These are phyloP conservation scores for Alternaria sp. DNA, from an alignment of 2,329 filamentous ascomycete species.

Conservation along the genomic window DNA sequence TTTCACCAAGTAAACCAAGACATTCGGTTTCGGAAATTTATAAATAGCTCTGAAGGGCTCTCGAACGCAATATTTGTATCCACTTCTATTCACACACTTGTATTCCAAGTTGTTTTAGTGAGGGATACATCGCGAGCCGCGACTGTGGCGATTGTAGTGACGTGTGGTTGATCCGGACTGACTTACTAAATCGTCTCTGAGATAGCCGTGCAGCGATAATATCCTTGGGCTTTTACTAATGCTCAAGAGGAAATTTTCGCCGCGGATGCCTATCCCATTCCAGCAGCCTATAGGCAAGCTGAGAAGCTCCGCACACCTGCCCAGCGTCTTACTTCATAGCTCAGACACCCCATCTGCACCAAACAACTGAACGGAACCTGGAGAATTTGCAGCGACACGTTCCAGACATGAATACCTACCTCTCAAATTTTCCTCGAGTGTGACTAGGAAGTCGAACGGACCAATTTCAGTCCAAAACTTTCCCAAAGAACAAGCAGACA, in stretches of 20 bases:
- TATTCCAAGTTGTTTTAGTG: not conserved
- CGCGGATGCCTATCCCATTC: not conserved
- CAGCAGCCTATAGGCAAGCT: not conserved
- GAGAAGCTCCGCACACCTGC: not conserved
- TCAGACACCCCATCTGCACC: not conserved
- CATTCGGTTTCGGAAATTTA: not conserved
- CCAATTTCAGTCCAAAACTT: not conserved
- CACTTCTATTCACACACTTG: not conserved
- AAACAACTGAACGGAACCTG: too few relatives aligned
- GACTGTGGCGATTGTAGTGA: not conserved
- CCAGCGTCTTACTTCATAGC: not conserved
- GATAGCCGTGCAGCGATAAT: not conserved
- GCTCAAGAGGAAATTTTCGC: not conserved
- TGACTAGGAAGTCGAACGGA: not conserved
- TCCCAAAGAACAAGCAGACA: not conserved
- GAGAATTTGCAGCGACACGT: not conserved
- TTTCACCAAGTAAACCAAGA: not conserved
- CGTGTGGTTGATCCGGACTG: not conserved
- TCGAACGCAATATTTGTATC: not conserved
- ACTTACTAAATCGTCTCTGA: not conserved
- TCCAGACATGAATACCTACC: not conserved
- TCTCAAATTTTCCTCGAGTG: not conserved
- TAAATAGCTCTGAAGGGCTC: not conserved
- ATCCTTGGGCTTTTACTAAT: not conserved
- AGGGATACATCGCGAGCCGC: not conserved